Evolutionary conservation across 345 rosid genomes (phyloP), one percentile per base, ranked within the genome.

Genomic region (Eutrema heterophyllum): DNA sequence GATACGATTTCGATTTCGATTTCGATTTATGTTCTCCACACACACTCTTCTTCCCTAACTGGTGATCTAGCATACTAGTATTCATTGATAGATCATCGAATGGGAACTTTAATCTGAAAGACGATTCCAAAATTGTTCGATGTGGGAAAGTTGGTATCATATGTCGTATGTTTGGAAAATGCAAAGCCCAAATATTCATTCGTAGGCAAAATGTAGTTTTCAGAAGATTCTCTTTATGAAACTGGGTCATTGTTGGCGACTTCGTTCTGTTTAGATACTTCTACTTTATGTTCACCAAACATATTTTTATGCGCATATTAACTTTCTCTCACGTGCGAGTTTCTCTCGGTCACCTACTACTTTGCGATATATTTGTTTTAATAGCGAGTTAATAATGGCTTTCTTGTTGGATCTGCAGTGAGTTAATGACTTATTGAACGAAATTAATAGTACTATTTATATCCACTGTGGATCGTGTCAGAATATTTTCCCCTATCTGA

Each of bases 221-320:
- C 61, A 50, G 2, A 46, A 64, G 29, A 73, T 71, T 71, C 73
- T 3, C 41, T 54, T 18, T 50, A 12, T 7, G 14, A 16, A 57
- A 29, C 32, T 38, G 67, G 69, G 64, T 68, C 79, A 67, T 75
- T 40, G 79, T 68, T 75, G 73, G 33, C 79, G 41, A 68, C 69
- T 70, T 18, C 9, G 38, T 49, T 57, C 48, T 11, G 15, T 21
- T 24, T 4, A 30, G 2, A 68, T 40, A 27, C 54, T 16, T 29
- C 7, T 16, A 46, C 53, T 55, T 49, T 75, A 44, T 48, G 45
- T 49, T 39, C 56, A 46, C 70, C 39, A 18, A 52, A 4, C 13
- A 18, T 72, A 18, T 46, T 45, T 18, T 46, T 55, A 45, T 56
- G 58, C 50, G 40, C 21, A 35, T 58, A 7, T 30, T 48, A 18